Base-by-base conservation (phyloP, 352 stramenopile genomes). In the Phytophthora nicotianae region DNA sequence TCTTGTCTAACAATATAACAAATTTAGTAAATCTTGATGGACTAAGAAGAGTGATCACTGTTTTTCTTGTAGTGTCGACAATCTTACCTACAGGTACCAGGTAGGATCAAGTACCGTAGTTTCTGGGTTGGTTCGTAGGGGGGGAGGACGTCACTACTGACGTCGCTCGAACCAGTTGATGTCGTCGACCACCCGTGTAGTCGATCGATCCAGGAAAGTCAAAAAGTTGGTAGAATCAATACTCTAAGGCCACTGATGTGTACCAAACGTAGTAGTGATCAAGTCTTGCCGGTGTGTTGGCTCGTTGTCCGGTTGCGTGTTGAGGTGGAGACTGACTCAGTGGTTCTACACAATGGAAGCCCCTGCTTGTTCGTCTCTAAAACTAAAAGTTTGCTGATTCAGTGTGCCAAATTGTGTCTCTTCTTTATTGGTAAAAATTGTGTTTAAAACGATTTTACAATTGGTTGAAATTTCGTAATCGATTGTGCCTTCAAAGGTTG, bases 1-100 rank as follows among this genome's bases (percentile, higher is more conserved):
- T 38, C 42, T 61, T 48, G 45, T 62, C 61, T 61, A 65, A 68
- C 50, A 72, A 75, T 65, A 65, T 65, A 62, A 70, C 55, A 67
- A 56, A 48, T 37, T 62, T 64, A 69, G 50, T 62, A 35, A 40
- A 49, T 50, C 16, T 50, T 19, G 40, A 26, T 23, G 10, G 47
- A 68, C 43, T 68, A 55, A 68, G 65, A 68, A 59, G 41, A 17
- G 14, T 58, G 50, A 61, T 47, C 38, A 58, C 27, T 14, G 48
- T 9, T 45, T 26, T 38, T 35, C 13, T 53, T 54, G 58, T 14
- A 49, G 26, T 45, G 11, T 13, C n/a, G 35, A 47, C 20, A 49
- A 35, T 56, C 33, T 42, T 43, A 56, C 56, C 47, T 52, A 45
- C n/a, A 35, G 24, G 17, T 29, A 8, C n/a, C 26, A 46, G 14